Conservation (phyloP, 768 basidiomycete genomes). For the Cyathus striatus region DNA sequence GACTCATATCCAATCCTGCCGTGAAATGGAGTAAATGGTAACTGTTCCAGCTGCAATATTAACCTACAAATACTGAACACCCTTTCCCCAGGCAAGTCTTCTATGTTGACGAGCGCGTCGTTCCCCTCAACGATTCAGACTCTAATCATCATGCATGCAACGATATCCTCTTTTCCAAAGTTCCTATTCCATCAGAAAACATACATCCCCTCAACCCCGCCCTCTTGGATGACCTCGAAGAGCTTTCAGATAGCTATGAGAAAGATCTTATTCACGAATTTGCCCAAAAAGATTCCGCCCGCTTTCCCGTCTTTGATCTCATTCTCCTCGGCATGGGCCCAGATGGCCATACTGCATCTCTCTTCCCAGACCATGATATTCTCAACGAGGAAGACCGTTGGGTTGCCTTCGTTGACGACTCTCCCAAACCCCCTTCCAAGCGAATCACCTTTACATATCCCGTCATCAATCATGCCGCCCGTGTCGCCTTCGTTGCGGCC, state of each 20-base stretch:
- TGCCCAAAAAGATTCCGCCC: constrained; percentile 87
- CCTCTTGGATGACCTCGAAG: constrained; percentile 69
- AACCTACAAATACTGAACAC: background rate
- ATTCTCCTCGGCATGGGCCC: constrained; percentile 96
- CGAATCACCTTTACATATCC: constrained; percentile 92
- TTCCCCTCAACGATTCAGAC: constrained; percentile 88
- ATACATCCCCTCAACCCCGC: constrained; percentile 79
- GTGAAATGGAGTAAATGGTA: constrained; percentile 96
- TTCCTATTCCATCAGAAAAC: constrained; percentile 69
- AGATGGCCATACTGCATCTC: constrained; percentile 96
- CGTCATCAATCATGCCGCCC: constrained; percentile 84
- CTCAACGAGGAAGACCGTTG: constrained; percentile 86
- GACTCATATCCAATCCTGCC: constrained; percentile 55
- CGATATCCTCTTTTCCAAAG: constrained; percentile 72
- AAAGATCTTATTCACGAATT: constrained; percentile 85
- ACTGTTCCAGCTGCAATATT: constrained; percentile 12
- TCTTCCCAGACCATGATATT: constrained; percentile 91
- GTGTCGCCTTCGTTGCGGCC: constrained; percentile 84
- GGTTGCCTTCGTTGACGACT: constrained; percentile 92
- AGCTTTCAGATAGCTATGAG: constrained; percentile 78
- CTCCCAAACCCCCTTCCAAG: constrained; percentile 87
- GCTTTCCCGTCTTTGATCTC: constrained; percentile 97
- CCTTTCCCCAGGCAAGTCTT: constrained; percentile 78
- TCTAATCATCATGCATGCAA: constrained; percentile 84
- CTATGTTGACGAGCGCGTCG: constrained; percentile 94